These are phyloP conservation scores for Solanum sparsipilum DNA, from an alignment of 257 asterid species.

Conservation along the genomic window DNA sequence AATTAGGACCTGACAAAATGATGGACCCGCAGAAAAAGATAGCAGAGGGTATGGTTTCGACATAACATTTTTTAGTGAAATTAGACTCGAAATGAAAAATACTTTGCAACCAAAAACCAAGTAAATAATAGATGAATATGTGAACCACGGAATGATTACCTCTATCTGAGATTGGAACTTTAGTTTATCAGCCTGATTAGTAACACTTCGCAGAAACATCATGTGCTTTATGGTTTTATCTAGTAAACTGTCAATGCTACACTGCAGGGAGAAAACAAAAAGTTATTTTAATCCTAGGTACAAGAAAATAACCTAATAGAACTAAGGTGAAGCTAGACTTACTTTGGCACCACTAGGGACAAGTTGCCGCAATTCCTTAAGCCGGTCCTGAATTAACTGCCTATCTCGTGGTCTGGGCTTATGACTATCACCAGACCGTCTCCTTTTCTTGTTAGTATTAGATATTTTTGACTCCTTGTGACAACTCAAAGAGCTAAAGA, in stretches of 20 bases:
- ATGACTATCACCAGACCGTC: conserved; percentile 23
- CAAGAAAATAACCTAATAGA: not conserved
- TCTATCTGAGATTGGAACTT: conserved; percentile 33
- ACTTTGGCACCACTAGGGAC: conserved; percentile 80
- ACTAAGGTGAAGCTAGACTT: conserved; percentile 1
- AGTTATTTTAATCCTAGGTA: conserved; percentile 6
- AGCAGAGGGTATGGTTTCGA: not conserved
- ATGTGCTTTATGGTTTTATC: conserved; percentile 84
- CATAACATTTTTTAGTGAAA: not conserved
- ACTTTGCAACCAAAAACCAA: not conserved
- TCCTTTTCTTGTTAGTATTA: conserved; percentile 41
- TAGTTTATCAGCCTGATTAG: conserved; percentile 64
- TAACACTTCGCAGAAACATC: conserved; percentile 57
- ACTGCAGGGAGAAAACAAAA: conserved; percentile 33
- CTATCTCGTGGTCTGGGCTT: conserved; percentile 87
- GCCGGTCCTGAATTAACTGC: conserved; percentile 82
- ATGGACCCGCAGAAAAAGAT: not conserved
- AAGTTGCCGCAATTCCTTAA: conserved; percentile 85
- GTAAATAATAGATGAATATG: not conserved
- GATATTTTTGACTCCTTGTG: conserved; percentile 26
- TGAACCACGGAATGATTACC: conserved; percentile 22
- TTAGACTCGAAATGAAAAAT: not conserved
- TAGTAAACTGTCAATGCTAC: conserved; percentile 96
- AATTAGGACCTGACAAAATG: not conserved
- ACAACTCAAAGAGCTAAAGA: conserved; percentile 9